phyloP scores from a whole-genome alignment of 805 yeast genomes.

The Zygotorulaspora florentina region DNA sequence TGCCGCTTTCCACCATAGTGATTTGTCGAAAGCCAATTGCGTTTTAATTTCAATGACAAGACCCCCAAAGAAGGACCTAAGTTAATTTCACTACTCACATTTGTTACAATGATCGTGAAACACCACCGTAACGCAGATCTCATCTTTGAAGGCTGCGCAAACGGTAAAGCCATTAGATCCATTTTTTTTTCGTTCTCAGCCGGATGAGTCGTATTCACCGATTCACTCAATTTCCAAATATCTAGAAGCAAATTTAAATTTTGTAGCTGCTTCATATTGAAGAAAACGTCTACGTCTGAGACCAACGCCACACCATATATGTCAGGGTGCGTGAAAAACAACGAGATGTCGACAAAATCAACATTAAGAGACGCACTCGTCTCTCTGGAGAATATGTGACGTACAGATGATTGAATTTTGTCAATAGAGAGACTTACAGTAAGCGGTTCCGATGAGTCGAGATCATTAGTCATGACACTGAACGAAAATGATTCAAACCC shows the following conservation, averaged over 20 bases:
- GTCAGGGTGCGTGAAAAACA: conserved; percentile 45
- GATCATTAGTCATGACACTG: conserved; percentile 49
- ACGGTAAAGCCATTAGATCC: conserved; percentile 1
- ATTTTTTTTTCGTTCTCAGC: conserved; percentile 3
- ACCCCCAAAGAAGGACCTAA: conserved; percentile 82
- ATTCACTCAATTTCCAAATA: conserved; percentile 64
- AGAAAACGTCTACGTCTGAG: conserved; percentile 52
- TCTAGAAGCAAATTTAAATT: conserved; percentile 79
- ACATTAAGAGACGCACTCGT: conserved; percentile 66
- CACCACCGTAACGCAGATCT: conserved; percentile 72
- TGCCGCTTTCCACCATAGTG: conserved; percentile 71
- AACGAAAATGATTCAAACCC: conserved; percentile 66
- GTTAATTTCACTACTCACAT: conserved; percentile 56
- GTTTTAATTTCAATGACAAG: conserved; percentile 49
- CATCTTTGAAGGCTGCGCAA: conserved; percentile 45
- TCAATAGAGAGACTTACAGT: conserved; percentile 46
- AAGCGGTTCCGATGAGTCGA: conserved; percentile 39
- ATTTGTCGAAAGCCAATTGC: conserved; percentile 64
- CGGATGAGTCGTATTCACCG: conserved; percentile 19
- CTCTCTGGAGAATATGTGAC: conserved; percentile 88
- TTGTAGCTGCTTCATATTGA: conserved; percentile 81
- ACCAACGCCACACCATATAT: conserved; percentile 50
- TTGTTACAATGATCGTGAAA: conserved; percentile 51
- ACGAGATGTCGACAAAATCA: conserved; percentile 45
- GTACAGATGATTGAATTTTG: conserved; percentile 66